These are phyloP conservation scores for Acrodontium crateriforme DNA, from an alignment of 2,329 filamentous ascomycete genomes.

Conservation along the genomic window DNA sequence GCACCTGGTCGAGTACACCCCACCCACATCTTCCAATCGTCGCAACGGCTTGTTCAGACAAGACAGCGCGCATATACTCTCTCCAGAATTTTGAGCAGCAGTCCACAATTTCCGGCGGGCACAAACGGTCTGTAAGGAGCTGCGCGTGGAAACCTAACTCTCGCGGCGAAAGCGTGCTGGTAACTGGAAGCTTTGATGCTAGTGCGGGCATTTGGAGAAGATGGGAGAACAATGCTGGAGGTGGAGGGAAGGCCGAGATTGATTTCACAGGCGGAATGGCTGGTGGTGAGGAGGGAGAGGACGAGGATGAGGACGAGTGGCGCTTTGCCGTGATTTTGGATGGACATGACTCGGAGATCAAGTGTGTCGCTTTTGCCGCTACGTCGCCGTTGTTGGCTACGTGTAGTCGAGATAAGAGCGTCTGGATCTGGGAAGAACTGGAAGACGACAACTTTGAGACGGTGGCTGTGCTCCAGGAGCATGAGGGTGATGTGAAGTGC, in stretches of 20 bases:
- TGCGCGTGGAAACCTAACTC: slow-evolving; percentile 71
- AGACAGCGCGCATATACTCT: slow-evolving; percentile 79
- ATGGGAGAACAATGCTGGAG: slow-evolving; percentile 47
- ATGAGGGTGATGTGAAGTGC: slow-evolving; percentile 88
- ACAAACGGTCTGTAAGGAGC: slow-evolving; percentile 77
- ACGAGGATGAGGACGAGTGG: slow-evolving; percentile 57
- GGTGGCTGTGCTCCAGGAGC: slow-evolving; percentile 84
- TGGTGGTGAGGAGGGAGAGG: slow-evolving; percentile 17
- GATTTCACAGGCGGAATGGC: slow-evolving; percentile 22
- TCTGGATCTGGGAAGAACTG: slow-evolving; percentile 98
- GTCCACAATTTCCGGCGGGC: slow-evolving; percentile 69
- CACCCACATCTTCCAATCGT: slow-evolving; percentile 80
- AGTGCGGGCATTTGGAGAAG: slow-evolving; percentile 56
- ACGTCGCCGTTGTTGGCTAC: slow-evolving; percentile 72
- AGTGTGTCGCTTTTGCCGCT: slow-evolving; percentile 61
- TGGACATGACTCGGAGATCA: slow-evolving; percentile 89
- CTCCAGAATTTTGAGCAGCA: slow-evolving; percentile 67
- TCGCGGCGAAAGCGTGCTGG: slow-evolving; percentile 58
- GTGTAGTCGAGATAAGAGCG: slow-evolving; percentile 80
- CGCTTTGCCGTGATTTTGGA: slow-evolving; percentile 84
- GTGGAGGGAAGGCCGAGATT: slow-evolving; percentile 9
- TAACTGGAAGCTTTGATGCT: slow-evolving; percentile 86
- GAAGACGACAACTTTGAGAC: slow-evolving; percentile 95
- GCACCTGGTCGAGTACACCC: slow-evolving; percentile 74
- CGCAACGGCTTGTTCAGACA: slow-evolving; percentile 76